A percentile compares a stretch with the other conserved stretches of the same genome.
Conservation (phyloP, 2,329 filamentous ascomycete genomes). For the Chrysoporthe cubensis region DNA sequence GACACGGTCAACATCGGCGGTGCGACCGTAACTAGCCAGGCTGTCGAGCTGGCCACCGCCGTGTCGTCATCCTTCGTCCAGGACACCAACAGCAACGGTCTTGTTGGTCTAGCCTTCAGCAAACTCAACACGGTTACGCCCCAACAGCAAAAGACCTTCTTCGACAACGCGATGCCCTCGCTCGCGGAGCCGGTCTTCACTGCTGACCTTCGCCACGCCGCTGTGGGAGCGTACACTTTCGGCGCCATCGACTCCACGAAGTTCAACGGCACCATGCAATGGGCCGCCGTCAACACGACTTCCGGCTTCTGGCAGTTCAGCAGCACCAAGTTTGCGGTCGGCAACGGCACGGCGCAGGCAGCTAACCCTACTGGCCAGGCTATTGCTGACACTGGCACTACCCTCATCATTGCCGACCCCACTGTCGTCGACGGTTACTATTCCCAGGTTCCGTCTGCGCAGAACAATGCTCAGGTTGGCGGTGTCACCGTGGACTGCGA, state of each 20-base stretch:
- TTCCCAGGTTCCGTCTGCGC: constrained; percentile 48
- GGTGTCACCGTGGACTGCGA: constrained; percentile 54
- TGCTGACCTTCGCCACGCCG: constrained; percentile 65
- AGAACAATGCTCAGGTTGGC: constrained; percentile 43
- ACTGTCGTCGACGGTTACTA: constrained; percentile 56
- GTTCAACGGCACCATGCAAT: constrained; percentile 65
- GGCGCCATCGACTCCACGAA: constrained; percentile 68
- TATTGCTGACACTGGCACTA: constrained; percentile 65
- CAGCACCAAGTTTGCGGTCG: constrained; percentile 60
- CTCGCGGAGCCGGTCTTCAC: constrained; percentile 72
- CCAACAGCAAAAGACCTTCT: constrained; percentile 70
- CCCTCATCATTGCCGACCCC: constrained; percentile 63
- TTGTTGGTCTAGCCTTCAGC: constrained; percentile 70
- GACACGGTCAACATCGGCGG: constrained; percentile 71
- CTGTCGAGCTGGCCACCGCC: constrained; percentile 67
- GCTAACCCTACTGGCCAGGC: constrained; percentile 46
- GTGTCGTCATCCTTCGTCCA: constrained; percentile 62
- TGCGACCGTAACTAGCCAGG: constrained; percentile 62
- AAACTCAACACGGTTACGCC: constrained; percentile 68
- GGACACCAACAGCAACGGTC: constrained; percentile 67
- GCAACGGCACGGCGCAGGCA: constrained; percentile 43
- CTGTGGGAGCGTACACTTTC: constrained; percentile 72
- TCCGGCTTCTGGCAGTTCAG: constrained; percentile 73
- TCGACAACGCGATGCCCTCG: constrained; percentile 67
- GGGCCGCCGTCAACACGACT: constrained; percentile 62